Base-by-base conservation (phyloP, 768 basidiomycete genomes). In the Tylopilus balloui region DNA sequence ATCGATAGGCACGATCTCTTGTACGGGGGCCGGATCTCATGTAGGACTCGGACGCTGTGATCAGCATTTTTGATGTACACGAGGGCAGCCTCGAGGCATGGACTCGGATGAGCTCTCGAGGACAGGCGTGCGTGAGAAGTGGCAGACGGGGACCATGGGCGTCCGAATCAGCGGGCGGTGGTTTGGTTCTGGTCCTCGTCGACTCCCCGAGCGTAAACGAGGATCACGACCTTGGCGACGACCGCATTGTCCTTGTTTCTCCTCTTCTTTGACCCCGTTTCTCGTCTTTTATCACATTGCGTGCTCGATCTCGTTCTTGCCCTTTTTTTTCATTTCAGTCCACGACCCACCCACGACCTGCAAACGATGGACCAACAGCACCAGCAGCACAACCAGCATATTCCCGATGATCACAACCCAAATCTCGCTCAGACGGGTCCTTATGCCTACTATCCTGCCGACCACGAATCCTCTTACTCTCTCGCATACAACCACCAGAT, bases 391-490 rank as follows among this genome's bases (percentile, higher is more conserved):
- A 68, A 72, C 55, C 76, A 70, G 28, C 66, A 69, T 49, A 74
- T 81, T 56, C 71, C 68, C 51, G 74, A 77, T 61, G 77, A 79
- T 69, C 76, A 76, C 59, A 64, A 60, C 61, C 54, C 67, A 53
- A 66, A 69, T 63, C 67, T 77, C 58, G 52, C 47, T 54, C 67
- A 72, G 55, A 61, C 72, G 34, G 64, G 69, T 19, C 61, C 68
- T 55, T 81, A 78, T 67, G 66, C 61, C 51, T 83, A 76, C 72
- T 81, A 80, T 67, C 62, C 71, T 51, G 53, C 71, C 58, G 79
- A 82, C 48, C 78, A 78, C 59, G 78, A 81, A 53, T 69, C 73
- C 63, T 64, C 76, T 51, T 84, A 80, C 69, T 72, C 66, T 60
- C 66, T 79, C 62, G 69, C 71, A 50, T 80, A 81, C 69, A 69